A percentile compares a stretch with the other conserved stretches of the same genome.
Evolutionary conservation across 1,284 basidiomycete species (phyloP).

Genomic region (Porogramme epimiltina): DNA sequence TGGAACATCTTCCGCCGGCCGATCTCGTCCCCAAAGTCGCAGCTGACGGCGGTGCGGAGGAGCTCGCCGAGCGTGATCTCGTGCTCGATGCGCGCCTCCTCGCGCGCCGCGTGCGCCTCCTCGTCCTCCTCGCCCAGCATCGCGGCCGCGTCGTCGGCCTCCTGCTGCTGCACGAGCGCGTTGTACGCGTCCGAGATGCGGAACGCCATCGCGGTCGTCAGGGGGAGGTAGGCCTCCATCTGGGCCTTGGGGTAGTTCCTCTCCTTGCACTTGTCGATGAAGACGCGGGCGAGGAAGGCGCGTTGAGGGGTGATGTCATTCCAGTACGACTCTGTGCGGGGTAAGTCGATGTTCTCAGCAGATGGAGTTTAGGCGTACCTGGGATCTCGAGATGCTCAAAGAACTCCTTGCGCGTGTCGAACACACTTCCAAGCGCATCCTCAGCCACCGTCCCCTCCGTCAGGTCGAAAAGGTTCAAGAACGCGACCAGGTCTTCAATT

Average conservation of each 20-base stretch:
- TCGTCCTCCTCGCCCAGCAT: slow-evolving; percentile 40
- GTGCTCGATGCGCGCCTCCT: slow-evolving; percentile 60
- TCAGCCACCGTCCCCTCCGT: slow-evolving; percentile 61
- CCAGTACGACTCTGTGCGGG: slow-evolving; percentile 74
- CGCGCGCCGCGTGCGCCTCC: slow-evolving; percentile 42
- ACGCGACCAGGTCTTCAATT: slow-evolving; percentile 46
- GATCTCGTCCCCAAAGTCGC: slow-evolving; percentile 96
- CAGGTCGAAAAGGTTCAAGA: slow-evolving; percentile 69
- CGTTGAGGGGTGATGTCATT: slow-evolving; percentile 76
- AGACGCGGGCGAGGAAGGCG: slow-evolving; percentile 84
- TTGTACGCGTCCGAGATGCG: slow-evolving; percentile 84
- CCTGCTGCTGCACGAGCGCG: slow-evolving; percentile 51
- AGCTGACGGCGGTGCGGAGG: slow-evolving; percentile 77
- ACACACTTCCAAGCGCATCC: slow-evolving; percentile 66
- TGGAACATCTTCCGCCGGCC: slow-evolving; percentile 92
- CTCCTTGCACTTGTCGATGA: slow-evolving; percentile 76
- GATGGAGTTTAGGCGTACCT: slow-evolving; percentile 45
- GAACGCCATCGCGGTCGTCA: slow-evolving; percentile 90
- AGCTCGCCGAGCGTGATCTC: slow-evolving; percentile 85
- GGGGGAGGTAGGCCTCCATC: slow-evolving; percentile 81
- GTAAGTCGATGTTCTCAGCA: not conserved
- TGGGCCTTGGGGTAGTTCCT: slow-evolving; percentile 58
- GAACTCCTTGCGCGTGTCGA: slow-evolving; percentile 60
- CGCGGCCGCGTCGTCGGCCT: slow-evolving; percentile 34
- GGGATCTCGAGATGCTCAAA: slow-evolving; percentile 72